These are phyloP conservation scores for Fusarium hainanense DNA, from an alignment of 2,329 filamentous ascomycete species.

Conservation along the genomic window DNA sequence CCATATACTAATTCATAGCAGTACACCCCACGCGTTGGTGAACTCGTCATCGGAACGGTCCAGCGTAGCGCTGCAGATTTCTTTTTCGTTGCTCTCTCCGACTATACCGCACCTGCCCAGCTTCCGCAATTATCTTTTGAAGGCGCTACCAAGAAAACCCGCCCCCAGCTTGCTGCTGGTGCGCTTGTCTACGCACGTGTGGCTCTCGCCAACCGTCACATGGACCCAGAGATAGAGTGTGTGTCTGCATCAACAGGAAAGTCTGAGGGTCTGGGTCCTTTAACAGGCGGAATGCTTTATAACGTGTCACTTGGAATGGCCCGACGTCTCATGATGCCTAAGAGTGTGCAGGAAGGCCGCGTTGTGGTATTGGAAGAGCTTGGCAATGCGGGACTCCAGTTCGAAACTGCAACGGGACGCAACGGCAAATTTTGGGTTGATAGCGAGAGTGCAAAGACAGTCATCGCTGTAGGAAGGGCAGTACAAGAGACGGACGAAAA, in stretches of 20 bases:
- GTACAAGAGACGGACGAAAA: conserved; percentile 81
- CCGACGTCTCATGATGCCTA: conserved; percentile 77
- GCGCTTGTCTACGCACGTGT: conserved; percentile 92
- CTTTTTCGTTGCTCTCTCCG: conserved; percentile 82
- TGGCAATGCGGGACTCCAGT: conserved; percentile 79
- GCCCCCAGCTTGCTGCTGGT: conserved; percentile 79
- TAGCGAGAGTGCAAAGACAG: conserved; percentile 76
- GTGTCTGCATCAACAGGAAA: conserved; percentile 88
- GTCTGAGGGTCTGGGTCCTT: conserved; percentile 84
- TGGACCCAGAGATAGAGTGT: conserved; percentile 91
- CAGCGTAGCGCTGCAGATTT: conserved; percentile 79
- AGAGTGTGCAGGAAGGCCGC: conserved; percentile 69
- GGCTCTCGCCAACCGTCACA: conserved; percentile 78
- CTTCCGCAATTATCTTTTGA: conserved; percentile 94
- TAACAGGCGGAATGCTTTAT: conserved; percentile 89
- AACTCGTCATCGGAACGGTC: conserved; percentile 89
- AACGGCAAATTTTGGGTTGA: conserved; percentile 96
- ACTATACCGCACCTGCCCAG: conserved; percentile 71
- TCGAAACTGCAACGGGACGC: conserved; percentile 92
- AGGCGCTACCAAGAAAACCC: conserved; percentile 89
- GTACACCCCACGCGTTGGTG: conserved; percentile 83
- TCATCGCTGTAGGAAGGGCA: conserved; percentile 82
- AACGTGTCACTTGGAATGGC: conserved; percentile 83
- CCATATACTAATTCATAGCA: conserved; percentile 49
- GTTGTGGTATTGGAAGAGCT: conserved; percentile 83